These are phyloP conservation scores for Mortierella sp. DNA, from an alignment of 371 early-diverging fungal species.

Conservation along the genomic window DNA sequence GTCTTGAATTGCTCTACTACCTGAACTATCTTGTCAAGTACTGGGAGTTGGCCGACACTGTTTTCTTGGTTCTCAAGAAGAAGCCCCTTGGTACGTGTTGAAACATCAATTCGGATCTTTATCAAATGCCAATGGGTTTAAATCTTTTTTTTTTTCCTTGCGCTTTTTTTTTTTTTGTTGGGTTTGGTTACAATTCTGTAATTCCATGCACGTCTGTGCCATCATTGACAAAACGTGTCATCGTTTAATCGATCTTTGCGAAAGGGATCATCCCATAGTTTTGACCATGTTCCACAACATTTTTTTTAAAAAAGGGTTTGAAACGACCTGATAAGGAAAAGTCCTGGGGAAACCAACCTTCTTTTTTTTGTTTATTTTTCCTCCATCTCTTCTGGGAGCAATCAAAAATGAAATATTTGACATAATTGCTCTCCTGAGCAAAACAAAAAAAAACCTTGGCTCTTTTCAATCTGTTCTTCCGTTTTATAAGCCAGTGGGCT, in stretches of 20 bases:
- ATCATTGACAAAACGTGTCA: background rate
- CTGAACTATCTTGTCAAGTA: conserved; percentile 90
- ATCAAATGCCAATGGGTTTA: background rate
- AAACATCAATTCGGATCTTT: background rate
- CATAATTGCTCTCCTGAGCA: background rate
- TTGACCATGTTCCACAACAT: background rate
- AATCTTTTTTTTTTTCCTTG: conserved; percentile 5
- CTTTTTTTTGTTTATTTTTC: conserved; percentile 5
- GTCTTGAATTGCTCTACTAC: conserved; percentile 83
- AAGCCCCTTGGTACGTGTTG: conserved; percentile 69
- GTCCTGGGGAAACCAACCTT: background rate
- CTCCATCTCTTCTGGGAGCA: conserved; percentile 3
- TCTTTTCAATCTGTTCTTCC: background rate
- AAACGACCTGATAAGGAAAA: background rate
- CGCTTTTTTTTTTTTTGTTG: conserved; percentile 2
- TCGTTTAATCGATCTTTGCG: background rate
- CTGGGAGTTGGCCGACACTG: conserved; percentile 85
- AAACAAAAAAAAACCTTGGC: too few species aligned
- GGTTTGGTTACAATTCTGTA: background rate
- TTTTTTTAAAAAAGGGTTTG: background rate
- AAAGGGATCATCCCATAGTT: too few species aligned
- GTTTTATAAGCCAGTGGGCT: background rate
- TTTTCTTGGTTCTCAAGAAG: conserved; percentile 79
- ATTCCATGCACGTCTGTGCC: background rate
- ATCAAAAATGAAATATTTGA: background rate